Percentiles rank a stretch among this genome's conserved stretches.
Conservation (phyloP, 805 yeast species). For the Candida hispaniensis region DNA sequence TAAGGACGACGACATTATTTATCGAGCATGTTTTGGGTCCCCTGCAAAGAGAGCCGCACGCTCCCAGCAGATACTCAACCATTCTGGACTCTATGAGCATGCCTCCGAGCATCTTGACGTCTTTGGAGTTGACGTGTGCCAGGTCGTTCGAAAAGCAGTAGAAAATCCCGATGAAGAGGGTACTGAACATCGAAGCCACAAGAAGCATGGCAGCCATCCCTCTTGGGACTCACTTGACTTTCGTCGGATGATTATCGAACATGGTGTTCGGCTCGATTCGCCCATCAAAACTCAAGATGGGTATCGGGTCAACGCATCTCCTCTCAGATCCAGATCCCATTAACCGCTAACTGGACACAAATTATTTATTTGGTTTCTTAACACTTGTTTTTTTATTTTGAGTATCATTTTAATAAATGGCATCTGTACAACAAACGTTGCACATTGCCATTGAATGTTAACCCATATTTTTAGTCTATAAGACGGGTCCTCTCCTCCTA, state of each 20-base stretch:
- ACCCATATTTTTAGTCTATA: too few relatives aligned
- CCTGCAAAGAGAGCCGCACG: conserved; percentile 29
- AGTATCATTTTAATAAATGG: too few relatives aligned
- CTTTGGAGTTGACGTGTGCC: conserved; percentile 48
- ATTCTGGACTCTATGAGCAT: conserved; percentile 18
- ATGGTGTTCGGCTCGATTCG: conserved; percentile 13
- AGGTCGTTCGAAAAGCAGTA: conserved; percentile 39
- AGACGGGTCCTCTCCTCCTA: too few relatives aligned
- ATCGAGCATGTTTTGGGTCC: conserved; percentile 30
- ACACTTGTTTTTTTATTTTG: too few relatives aligned
- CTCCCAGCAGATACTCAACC: conserved; percentile 25
- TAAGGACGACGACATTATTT: conserved; percentile 28
- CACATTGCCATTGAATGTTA: too few relatives aligned
- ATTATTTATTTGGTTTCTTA: too few relatives aligned
- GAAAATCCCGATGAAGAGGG: conserved; percentile 20
- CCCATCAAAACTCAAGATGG: conserved; percentile 15
- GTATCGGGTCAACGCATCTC: conserved; percentile 9
- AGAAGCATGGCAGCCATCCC: too few relatives aligned
- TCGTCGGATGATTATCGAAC: conserved; percentile 15
- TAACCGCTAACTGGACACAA: too few relatives aligned
- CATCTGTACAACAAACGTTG: too few relatives aligned
- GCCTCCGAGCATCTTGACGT: conserved; percentile 26
- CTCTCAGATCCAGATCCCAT: too few relatives aligned
- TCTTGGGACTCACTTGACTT: conserved; percentile 14
- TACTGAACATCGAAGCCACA: conserved; percentile 3